Base-by-base conservation (phyloP, 352 stramenopile species). In the Thalassiosira hispida region DNA sequence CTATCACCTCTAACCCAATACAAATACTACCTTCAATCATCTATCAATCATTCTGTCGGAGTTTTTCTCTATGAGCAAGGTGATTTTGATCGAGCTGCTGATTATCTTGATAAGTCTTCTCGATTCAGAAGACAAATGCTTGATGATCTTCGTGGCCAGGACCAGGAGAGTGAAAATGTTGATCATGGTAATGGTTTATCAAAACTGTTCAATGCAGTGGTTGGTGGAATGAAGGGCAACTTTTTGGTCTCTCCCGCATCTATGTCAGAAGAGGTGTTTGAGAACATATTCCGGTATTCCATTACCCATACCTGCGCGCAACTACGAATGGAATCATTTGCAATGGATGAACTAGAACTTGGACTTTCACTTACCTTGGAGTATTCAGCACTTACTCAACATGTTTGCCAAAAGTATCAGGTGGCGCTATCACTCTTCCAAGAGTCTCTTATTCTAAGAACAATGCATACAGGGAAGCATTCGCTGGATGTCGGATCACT, bases 341-440 rank as follows among this genome's bases (percentile, higher is more conserved):
- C 70, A n/a, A 27, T 60, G 16, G 42, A 81, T 71, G 77, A 85
- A 35, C 38, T 85, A 11, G 77, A 85, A 74, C 47, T 77, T 20
- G 76, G 68, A 47, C 72, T 85, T n/a, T 81, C 71, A 42, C 53
- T 83, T 33, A 86, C 79, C n/a, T 67, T 86, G 22, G 79, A 86
- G 52, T 86, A 86, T 66, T 59, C 62, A 49, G 79, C 79, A 18
- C 72, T 86, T 14, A 83, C 73, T 31, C 47, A 80, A 52, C 79
- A 86, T 73, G 67, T 73, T 29, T 49, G 12, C 47, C 62, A 80
- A 16, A 73, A 63, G 22, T 83, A 83, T 42, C 73, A 86, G 60
- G 12, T 49, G 8, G 67, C 79, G 0, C 31, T 86, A 14, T 62
- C 79, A 18, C 47, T 73, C 52, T 86, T 86, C 52, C 79, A 86